Evolutionary conservation across 2,329 filamentous ascomycete genomes (phyloP), one percentile per base, ranked within the genome.

Genomic region (Neofusicoccum ribis): DNA sequence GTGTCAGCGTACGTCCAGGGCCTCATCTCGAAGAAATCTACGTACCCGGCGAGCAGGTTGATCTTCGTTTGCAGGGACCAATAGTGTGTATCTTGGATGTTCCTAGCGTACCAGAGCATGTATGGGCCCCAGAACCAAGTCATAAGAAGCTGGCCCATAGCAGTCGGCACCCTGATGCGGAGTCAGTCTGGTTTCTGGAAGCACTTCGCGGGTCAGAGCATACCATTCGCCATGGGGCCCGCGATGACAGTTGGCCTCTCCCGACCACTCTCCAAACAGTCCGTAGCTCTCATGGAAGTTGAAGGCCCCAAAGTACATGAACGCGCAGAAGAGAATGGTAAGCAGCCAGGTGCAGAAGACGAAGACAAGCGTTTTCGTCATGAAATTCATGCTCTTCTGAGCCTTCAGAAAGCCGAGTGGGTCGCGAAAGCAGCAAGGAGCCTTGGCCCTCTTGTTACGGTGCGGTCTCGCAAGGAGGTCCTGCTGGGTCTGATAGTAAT

Each of bases 121-220:
- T 84, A 80, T 20, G 88, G 86, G 3, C 87, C 86, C 66, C 86
- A 82, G 50, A 87, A 72, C 83, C 85, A 89, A 14, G 86, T 82
- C 87, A 86, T 89, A 65, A 87, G 76, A 60, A 88, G 80, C 69
- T 89, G 87, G 87, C 87, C 89, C 61, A 88, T 79, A 50, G 88
- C 83, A 0, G 86, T 88, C 0, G 86, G 86, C 79, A 86, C 85
- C 85, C 84, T 84, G 63, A 15, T 31, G 3, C 23, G 5, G 12
- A 8, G 47, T 65, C 27, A 65, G 46, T 15, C 17, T 15, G 3
- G 3, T n/a, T 4, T 15, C 2, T 5, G 44, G n/a, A 27, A 23
- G 3, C 3, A 5, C 4, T 1, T 17, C 12, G 31, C 15, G 4
- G 5, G 5, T 46, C 6, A 2, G 7, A 2, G 27, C 63, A 11